Percentiles rank a stretch among this genome's conserved stretches.
Conservation (phyloP, 352 stramenopile genomes). For the Blastocystis hominis region DNA sequence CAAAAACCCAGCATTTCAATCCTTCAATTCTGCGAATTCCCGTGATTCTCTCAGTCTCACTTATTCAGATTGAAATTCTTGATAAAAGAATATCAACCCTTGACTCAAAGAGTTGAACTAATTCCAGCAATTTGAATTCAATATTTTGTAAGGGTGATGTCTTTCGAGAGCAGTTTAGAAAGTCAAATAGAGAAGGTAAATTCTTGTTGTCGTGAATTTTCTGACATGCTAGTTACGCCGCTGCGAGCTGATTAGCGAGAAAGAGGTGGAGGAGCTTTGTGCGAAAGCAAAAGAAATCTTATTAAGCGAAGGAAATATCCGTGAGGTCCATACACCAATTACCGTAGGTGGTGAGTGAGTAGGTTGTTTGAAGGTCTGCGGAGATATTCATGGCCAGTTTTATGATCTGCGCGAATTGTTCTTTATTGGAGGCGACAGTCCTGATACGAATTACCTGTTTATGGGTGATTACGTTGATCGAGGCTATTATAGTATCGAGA, state of each 20-base stretch:
- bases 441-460: conserved; percentile 98
- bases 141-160: neutral
- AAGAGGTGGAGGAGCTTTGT: conserved; percentile 91
- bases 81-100: no score
- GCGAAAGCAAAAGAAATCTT: conserved; percentile 93
- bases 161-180: no score
- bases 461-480: conserved; percentile 98
- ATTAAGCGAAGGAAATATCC: conserved; percentile 97
- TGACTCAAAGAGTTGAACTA: no score
- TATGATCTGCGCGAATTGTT: conserved; percentile 90
- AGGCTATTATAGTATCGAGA: conserved; percentile 89
- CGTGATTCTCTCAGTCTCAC: no score
- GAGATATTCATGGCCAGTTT: conserved; percentile 98
- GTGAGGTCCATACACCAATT: conserved; percentile 91
- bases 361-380: conserved; percentile 77
- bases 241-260: conserved; percentile 95
- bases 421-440: conserved; percentile 91
- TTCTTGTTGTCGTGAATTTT: no score
- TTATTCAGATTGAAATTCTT: no score
- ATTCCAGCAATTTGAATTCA: neutral
- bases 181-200: no score
- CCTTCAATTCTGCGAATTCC: no score
- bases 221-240: conserved; percentile 73
- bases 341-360: conserved; percentile 72
- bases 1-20: no score